A percentile compares a stretch with the other conserved stretches of the same genome.
These are phyloP conservation scores for Tolypocladium pustulatum DNA, from an alignment of 2,329 filamentous ascomycete species.

Conservation along the genomic window DNA sequence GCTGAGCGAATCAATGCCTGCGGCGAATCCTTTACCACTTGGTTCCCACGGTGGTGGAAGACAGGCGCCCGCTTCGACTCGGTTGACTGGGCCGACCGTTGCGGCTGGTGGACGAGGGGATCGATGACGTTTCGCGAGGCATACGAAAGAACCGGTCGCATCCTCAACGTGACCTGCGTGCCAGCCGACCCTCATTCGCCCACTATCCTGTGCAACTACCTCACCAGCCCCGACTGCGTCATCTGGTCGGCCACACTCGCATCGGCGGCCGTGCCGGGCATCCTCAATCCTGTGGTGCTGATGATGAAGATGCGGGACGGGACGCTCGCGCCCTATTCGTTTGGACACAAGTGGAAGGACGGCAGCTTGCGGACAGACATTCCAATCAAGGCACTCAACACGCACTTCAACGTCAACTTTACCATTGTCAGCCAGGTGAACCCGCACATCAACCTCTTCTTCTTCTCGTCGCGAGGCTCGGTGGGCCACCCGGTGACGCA, in stretches of 20 bases:
- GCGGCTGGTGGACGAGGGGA: slow-evolving; percentile 82
- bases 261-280: slow-evolving; percentile 90
- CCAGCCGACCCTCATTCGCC: slow-evolving; percentile 91
- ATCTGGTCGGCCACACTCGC: slow-evolving; percentile 96
- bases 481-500: slow-evolving; percentile 93
- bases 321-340: slow-evolving; percentile 77
- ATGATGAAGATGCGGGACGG: slow-evolving; percentile 79
- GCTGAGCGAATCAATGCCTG: slow-evolving; percentile 78
- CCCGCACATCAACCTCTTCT: slow-evolving; percentile 96
- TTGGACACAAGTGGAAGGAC: slow-evolving; percentile 99
- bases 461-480: slow-evolving; percentile 87
- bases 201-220: slow-evolving; percentile 86
- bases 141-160: slow-evolving; percentile 84
- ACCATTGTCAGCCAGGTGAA: slow-evolving; percentile 85
- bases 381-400: slow-evolving; percentile 82
- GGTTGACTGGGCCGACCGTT: slow-evolving; percentile 77
- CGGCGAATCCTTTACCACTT: slow-evolving; percentile 63
- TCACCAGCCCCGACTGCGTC: slow-evolving; percentile 91
- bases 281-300: slow-evolving; percentile 87
- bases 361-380: slow-evolving; percentile 91
- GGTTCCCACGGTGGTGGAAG: slow-evolving; percentile 77
- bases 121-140: slow-evolving; percentile 93
- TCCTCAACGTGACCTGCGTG: slow-evolving; percentile 92
- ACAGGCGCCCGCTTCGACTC: slow-evolving; percentile 93
- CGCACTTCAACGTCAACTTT: slow-evolving; percentile 98